A percentile compares a stretch with the other conserved stretches of the same genome.
phyloP scores from a whole-genome alignment of 495 filamentous ascomycete species.

The Penicillium subrubescens region DNA sequence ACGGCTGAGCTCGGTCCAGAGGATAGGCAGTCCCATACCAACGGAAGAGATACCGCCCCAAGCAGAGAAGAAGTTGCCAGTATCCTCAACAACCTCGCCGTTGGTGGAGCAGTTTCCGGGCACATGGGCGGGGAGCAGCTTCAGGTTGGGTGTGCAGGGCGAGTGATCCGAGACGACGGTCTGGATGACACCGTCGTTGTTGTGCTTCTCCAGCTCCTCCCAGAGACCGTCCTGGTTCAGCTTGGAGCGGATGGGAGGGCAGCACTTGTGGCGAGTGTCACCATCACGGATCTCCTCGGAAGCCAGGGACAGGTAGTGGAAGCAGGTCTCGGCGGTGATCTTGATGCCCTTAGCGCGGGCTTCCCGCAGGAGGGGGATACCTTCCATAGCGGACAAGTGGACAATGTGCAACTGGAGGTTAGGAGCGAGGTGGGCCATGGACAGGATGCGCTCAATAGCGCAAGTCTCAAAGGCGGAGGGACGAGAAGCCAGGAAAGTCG shows the following conservation, averaged over 20 bases:
- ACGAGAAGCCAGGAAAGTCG: constrained; percentile 88
- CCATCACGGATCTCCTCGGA: constrained; percentile 84
- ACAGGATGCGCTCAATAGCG: constrained; percentile 84
- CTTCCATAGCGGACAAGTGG: constrained; percentile 88
- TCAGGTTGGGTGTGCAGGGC: constrained; percentile 92
- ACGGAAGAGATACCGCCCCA: constrained; percentile 98
- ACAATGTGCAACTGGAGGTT: constrained; percentile 90
- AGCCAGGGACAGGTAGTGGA: constrained; percentile 93
- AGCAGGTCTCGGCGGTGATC: constrained; percentile 96
- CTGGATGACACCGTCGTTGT: constrained; percentile 76
- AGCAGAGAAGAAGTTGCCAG: constrained; percentile 86
- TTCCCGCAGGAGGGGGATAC: constrained; percentile 82
- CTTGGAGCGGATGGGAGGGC: constrained; percentile 85
- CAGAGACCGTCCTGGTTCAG: constrained; percentile 87
- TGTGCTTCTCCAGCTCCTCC: constrained; percentile 68
- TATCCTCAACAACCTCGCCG: constrained; percentile 32
- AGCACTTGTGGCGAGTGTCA: constrained; percentile 97
- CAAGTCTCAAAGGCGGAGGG: constrained; percentile 90
- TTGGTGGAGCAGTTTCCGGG: constrained; percentile 39
- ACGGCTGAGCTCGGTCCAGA: constrained; percentile 79
- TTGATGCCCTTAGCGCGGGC: constrained; percentile 80
- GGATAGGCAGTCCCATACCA: constrained; percentile 85
- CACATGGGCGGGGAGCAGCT: constrained; percentile 75
- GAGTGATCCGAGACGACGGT: constrained; percentile 97
- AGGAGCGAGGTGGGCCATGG: constrained; percentile 77